Conservation (phyloP, 2,329 filamentous ascomycete species). For the Epichloe bromicola region DNA sequence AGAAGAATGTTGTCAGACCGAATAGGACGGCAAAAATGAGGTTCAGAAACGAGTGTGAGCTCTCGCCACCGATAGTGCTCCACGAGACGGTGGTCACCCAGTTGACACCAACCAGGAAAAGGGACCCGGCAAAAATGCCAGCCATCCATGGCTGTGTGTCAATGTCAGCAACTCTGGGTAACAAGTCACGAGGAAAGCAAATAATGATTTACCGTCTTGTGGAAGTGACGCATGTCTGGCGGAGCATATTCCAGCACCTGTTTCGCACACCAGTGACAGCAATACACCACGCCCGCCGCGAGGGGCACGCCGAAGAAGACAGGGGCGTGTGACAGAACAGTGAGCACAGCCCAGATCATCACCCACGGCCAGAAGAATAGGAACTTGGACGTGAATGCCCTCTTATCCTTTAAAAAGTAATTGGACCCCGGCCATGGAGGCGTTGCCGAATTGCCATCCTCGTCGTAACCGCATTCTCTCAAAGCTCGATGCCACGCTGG, state of each 20-base stretch:
- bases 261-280: conserved; percentile 64
- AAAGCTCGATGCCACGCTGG: conserved; percentile 73
- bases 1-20: conserved; percentile 69
- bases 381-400: conserved; percentile 68
- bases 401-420: conserved; percentile 62
- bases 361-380: conserved; percentile 82
- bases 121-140: conserved; percentile 78
- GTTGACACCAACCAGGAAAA: conserved; percentile 67
- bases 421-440: conserved; percentile 61
- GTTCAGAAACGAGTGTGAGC: conserved; percentile 58
- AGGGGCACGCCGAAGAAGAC: conserved; percentile 67
- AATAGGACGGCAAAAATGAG: conserved; percentile 56
- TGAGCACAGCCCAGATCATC: conserved; percentile 57
- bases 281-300: conserved; percentile 51
- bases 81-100: conserved; percentile 65
- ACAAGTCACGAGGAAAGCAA: neutral
- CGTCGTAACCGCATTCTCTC: conserved; percentile 70
- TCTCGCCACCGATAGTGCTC: conserved; percentile 17
- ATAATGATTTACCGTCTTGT: conserved; percentile 58
- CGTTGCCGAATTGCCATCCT: conserved; percentile 57
- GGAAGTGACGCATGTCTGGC: conserved; percentile 75
- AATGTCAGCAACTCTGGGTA: neutral
- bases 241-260: conserved; percentile 73
- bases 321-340: conserved; percentile 59
- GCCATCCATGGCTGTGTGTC: conserved; percentile 65